Evolutionary conservation across 108 stramenopile species (phyloP).

Genomic region (Schizochytrium sp.): DNA sequence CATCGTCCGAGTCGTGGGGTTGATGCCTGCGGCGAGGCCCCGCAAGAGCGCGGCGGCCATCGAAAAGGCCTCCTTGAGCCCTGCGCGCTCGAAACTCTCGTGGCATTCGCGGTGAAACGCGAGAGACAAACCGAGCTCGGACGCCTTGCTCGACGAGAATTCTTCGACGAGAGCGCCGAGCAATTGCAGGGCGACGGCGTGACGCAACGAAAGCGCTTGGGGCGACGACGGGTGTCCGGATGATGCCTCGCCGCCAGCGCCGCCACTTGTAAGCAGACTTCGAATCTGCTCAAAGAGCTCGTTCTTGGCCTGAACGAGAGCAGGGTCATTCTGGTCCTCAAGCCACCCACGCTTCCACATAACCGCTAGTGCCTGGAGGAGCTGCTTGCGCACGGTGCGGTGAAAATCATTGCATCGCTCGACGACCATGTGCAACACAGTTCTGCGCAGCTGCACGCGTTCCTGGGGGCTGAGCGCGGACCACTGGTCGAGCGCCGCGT

Average conservation of each 20-base stretch:
- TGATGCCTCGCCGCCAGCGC: too few relatives aligned
- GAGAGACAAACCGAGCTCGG: not conserved
- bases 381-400: not conserved
- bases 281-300: not conserved
- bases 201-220: not conserved
- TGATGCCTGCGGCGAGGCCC: not conserved
- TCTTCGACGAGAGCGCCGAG: not conserved
- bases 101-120: not conserved
- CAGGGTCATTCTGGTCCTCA: not conserved
- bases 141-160: constrained; percentile 5
- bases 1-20: not conserved
- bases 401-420: not conserved
- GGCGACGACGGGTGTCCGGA: too few relatives aligned
- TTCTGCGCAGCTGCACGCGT: not conserved
- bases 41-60: not conserved
- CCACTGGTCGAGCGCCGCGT: constrained; percentile 6
- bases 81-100: constrained; percentile 3
- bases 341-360: constrained; percentile 19
- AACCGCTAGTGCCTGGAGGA: not conserved
- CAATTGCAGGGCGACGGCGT: not conserved
- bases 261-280: not conserved
- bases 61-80: not conserved
- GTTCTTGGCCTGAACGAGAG: not conserved
- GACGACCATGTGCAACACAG: not conserved
- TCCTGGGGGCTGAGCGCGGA: not conserved